A percentile compares a stretch with the other conserved stretches of the same genome.
Evolutionary conservation across 2,329 filamentous ascomycete species (phyloP).

Genomic region (Cryphonectria nitschkei): DNA sequence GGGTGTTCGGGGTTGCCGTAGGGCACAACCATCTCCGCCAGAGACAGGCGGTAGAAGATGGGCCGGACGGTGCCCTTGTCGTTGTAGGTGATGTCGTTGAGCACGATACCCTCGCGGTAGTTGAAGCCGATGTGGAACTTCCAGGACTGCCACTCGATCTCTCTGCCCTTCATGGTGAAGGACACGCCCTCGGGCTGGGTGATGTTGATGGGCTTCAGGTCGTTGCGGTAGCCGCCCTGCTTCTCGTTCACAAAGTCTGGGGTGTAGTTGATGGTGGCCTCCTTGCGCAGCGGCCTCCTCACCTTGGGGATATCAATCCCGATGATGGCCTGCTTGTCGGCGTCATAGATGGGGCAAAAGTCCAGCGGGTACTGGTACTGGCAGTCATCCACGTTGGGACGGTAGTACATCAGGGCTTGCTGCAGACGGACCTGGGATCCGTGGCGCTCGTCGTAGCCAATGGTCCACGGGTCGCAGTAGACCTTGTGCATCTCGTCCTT

Average conservation of each 20-base stretch:
- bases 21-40: constrained; percentile 93
- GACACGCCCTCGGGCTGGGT: constrained; percentile 81
- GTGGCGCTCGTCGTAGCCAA: constrained; percentile 90
- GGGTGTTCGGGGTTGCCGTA: constrained; percentile 82
- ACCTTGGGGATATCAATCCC: constrained; percentile 83
- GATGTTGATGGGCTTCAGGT: constrained; percentile 79
- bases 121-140: constrained; percentile 93
- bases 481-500: constrained; percentile 90
- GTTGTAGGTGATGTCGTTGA: constrained; percentile 88
- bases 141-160: constrained; percentile 91
- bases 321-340: constrained; percentile 76
- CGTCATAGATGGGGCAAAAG: constrained; percentile 90
- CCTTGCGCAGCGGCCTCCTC: constrained; percentile 73
- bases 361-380: constrained; percentile 92
- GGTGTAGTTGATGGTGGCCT: constrained; percentile 78
- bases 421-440: constrained; percentile 79
- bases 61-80: constrained; percentile 78
- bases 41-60: constrained; percentile 85
- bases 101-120: constrained; percentile 87
- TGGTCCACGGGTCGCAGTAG: constrained; percentile 95
- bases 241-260: constrained; percentile 68
- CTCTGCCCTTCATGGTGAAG: constrained; percentile 75
- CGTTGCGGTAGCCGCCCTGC: constrained; percentile 74
- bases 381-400: constrained; percentile 80
- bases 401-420: constrained; percentile 95